Percentiles rank a stretch among this genome's conserved stretches.
Conservation (phyloP, 129 eudicot genomes). For the Cynara cardunculus region DNA sequence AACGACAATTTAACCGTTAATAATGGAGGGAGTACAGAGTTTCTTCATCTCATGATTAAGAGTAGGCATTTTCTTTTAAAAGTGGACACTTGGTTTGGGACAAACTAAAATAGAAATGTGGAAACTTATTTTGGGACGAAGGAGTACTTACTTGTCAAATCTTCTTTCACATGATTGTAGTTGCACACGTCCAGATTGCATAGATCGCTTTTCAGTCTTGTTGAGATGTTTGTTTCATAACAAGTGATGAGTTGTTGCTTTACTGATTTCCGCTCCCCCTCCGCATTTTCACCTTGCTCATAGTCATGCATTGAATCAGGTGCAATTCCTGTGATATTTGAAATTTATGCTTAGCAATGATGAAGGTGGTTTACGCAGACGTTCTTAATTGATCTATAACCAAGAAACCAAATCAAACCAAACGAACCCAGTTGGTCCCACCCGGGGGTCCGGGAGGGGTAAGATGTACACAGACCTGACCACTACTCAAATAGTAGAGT, state of each 20-base stretch:
- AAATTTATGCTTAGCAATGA: background rate
- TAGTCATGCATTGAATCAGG: conserved; percentile 56
- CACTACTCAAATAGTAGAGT: background rate
- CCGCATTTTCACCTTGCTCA: conserved; percentile 63
- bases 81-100: background rate
- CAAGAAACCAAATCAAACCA: background rate
- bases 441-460: conserved; percentile 16
- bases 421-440: background rate
- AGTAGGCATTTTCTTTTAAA: background rate
- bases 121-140: background rate
- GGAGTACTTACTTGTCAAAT: conserved; percentile 51
- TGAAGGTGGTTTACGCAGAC: background rate
- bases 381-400: background rate
- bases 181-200: conserved; percentile 47
- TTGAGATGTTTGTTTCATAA: conserved; percentile 62
- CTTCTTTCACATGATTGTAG: conserved; percentile 52
- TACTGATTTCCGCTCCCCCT: conserved; percentile 54
- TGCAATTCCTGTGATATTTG: conserved; percentile 63
- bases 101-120: too few species aligned
- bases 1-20: background rate
- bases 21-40: background rate
- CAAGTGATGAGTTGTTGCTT: conserved; percentile 65
- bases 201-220: conserved; percentile 54
- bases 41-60: background rate
- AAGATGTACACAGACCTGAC: background rate